A percentile compares a stretch with the other conserved stretches of the same genome.
Evolutionary conservation across 805 yeast species (phyloP).

Genomic region (Candida easanensis): DNA sequence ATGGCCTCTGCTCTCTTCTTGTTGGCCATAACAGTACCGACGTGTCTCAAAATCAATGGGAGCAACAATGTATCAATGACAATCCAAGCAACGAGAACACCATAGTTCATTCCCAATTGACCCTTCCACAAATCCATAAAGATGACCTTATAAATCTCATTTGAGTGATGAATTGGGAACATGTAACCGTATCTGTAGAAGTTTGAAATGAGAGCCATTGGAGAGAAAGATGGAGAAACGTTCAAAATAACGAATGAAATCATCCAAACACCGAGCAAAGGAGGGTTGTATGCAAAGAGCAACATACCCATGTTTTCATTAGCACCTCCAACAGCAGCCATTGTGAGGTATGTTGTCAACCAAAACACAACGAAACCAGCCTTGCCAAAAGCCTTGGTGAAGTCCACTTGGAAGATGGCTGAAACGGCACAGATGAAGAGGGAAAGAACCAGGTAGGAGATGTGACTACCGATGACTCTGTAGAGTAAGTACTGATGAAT

Average conservation of each 20-base stretch:
- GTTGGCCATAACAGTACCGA: slow-evolving; percentile 36
- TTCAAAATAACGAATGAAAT: slow-evolving; percentile 62
- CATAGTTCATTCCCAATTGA: slow-evolving; percentile 56
- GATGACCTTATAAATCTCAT: slow-evolving; percentile 57
- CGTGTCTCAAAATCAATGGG: slow-evolving; percentile 44
- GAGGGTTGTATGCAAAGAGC: slow-evolving; percentile 53
- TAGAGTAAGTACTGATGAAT: slow-evolving; percentile 47
- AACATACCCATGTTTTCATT: slow-evolving; percentile 63
- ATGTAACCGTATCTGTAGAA: slow-evolving; percentile 66
- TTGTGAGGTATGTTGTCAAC: slow-evolving; percentile 64
- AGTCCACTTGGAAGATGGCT: slow-evolving; percentile 64
- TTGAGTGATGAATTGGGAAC: slow-evolving; percentile 65
- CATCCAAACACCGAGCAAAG: slow-evolving; percentile 45
- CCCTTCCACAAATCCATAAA: slow-evolving; percentile 57
- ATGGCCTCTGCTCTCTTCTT: slow-evolving; percentile 23
- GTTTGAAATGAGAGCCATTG: slow-evolving; percentile 55
- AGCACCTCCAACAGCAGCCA: slow-evolving; percentile 76
- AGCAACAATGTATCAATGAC: slow-evolving; percentile 42
- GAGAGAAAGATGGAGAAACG: slow-evolving; percentile 65
- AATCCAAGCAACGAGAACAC: slow-evolving; percentile 59
- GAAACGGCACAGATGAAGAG: slow-evolving; percentile 49
- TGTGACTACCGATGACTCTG: slow-evolving; percentile 48
- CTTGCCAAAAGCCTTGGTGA: slow-evolving; percentile 55
- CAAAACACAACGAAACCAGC: slow-evolving; percentile 75
- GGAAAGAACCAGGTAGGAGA: slow-evolving; percentile 55